Evolutionary conservation across 371 early-diverging fungal genomes (phyloP).

Genomic region (Mucor circinelloides): DNA sequence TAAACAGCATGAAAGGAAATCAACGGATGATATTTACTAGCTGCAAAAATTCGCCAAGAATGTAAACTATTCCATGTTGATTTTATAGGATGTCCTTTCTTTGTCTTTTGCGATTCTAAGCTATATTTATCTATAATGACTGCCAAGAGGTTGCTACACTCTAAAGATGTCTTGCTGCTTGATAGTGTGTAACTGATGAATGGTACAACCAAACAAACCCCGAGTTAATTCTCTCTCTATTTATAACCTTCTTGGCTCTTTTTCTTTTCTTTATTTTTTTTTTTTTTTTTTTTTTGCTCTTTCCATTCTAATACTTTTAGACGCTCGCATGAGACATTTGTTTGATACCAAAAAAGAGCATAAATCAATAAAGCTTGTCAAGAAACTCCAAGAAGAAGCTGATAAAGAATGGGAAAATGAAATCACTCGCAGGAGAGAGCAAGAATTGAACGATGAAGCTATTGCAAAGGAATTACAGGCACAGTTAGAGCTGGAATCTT

Average conservation of each 20-base stretch:
- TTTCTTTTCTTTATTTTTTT: neutral
- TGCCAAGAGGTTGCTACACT: neutral
- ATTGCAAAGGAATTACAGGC: slow-evolving; percentile 34
- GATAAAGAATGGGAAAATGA: slow-evolving; percentile 29
- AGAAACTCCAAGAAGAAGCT: slow-evolving; percentile 29
- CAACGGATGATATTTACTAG: neutral
- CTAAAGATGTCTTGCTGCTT: neutral
- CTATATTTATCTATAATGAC: neutral
- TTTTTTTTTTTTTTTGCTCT: neutral
- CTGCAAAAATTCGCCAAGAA: neutral
- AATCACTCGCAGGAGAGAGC: slow-evolving; percentile 18
- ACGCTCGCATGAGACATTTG: slow-evolving; percentile 22
- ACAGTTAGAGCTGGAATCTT: slow-evolving; percentile 18
- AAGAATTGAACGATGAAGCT: slow-evolving; percentile 30
- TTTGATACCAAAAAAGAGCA: slow-evolving; percentile 26
- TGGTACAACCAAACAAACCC: neutral
- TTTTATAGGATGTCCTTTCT: neutral
- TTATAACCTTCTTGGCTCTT: neutral
- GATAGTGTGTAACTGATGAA: neutral
- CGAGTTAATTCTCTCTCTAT: neutral
- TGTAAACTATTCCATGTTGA: neutral
- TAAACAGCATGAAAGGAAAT: neutral
- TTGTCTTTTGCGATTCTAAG: neutral
- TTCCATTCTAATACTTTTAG: neutral
- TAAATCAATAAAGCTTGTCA: slow-evolving; percentile 30